A percentile compares a stretch with the other conserved stretches of the same genome.
Conservation (phyloP, 805 yeast species). For the Pichia paraexigua region DNA sequence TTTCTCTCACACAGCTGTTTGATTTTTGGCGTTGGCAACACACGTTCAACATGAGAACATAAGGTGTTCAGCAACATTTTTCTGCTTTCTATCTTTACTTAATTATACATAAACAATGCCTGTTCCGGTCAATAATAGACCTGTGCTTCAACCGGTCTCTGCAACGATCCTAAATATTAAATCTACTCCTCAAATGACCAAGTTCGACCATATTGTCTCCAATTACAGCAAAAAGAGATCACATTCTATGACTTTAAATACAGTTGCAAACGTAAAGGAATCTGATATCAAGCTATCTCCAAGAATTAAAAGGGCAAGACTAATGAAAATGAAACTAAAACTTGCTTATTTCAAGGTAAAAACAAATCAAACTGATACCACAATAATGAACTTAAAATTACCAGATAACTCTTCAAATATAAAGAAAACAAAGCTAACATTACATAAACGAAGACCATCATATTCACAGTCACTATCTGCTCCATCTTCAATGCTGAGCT, state of each 20-base stretch:
- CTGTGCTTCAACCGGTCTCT: background rate
- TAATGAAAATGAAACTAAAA: conserved; percentile 39
- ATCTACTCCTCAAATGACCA: background rate
- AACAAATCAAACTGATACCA: conserved; percentile 37
- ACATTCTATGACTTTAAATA: background rate
- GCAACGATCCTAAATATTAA: background rate
- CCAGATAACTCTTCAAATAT: background rate
- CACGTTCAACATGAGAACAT: background rate
- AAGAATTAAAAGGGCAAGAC: conserved; percentile 30
- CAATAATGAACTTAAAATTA: conserved; percentile 26
- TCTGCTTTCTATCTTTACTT: background rate
- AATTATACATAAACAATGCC: background rate
- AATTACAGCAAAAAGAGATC: background rate
- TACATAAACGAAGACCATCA: background rate
- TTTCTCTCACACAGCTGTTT: background rate
- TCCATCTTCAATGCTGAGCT: background rate
- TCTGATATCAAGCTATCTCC: conserved; percentile 15
- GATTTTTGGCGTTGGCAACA: background rate
- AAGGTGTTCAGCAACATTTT: background rate
- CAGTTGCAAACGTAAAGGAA: background rate
- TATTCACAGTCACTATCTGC: background rate
- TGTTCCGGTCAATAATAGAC: background rate
- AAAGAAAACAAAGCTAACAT: background rate
- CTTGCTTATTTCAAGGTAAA: conserved; percentile 45
- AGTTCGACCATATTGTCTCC: background rate